These are phyloP conservation scores for Ligustrum vulgare DNA, from an alignment of 257 asterid genomes.

Conservation along the genomic window DNA sequence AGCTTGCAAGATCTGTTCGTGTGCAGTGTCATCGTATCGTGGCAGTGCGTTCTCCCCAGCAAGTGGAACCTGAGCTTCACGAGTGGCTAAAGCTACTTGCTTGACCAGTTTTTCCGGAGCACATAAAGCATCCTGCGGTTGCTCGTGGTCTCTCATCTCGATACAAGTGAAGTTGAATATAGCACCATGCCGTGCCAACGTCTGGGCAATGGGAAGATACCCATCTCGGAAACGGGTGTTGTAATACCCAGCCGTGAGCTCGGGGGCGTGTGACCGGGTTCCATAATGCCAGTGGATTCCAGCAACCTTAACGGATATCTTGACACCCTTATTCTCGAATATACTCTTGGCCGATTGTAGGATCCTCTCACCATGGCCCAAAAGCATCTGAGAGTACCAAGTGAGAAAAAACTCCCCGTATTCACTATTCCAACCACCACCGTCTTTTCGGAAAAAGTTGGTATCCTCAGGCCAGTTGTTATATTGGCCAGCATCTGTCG, in stretches of 20 bases:
- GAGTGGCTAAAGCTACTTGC: constrained; percentile 85
- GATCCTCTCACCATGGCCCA: constrained; percentile 83
- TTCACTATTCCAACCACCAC: constrained; percentile 68
- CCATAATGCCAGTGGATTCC: constrained; percentile 99
- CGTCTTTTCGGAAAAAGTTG: constrained; percentile 78
- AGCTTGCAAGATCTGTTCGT: constrained; percentile 67
- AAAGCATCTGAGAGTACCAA: constrained; percentile 87
- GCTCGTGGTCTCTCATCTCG: constrained; percentile 95
- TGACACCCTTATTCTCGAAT: constrained; percentile 54
- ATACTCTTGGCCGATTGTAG: constrained; percentile 51
- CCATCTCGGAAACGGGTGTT: constrained; percentile 83
- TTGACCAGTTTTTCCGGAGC: constrained; percentile 84
- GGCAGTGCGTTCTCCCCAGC: constrained; percentile 97
- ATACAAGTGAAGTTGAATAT: constrained; percentile 90
- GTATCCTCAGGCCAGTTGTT: constrained; percentile 99
- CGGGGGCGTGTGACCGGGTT: constrained; percentile 93
- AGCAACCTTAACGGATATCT: constrained; percentile 81
- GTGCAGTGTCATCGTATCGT: constrained; percentile 75
- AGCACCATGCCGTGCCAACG: constrained; percentile 81
- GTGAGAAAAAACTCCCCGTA: constrained; percentile 90
- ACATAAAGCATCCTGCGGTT: constrained; percentile 88
- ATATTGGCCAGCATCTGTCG: constrained; percentile 90
- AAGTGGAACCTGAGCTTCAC: constrained; percentile 69
- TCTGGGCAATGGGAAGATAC: constrained; percentile 91
- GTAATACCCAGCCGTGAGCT: constrained; percentile 93